Base-by-base conservation (phyloP, 2,329 filamentous ascomycete species). In the Bipolaris bicolor region DNA sequence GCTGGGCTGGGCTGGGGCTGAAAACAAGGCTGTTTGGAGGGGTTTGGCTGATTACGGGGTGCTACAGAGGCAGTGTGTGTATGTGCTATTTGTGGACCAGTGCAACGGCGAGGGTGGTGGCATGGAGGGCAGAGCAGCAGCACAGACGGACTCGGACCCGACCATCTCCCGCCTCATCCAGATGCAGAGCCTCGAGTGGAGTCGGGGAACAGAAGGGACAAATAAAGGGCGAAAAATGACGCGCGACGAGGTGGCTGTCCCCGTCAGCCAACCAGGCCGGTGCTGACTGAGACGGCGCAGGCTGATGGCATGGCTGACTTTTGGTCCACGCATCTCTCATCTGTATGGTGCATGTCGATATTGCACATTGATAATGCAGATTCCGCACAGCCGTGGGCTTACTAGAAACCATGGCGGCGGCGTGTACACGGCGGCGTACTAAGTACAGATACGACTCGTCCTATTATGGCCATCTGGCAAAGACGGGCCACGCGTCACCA, bases 221-320 rank as follows among this genome's bases (percentile, higher is more conserved):
- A 49, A 41, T 36, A 44, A 56, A 41, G 49, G 41, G 48, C 48
- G 43, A 49, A 52, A 46, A 46, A 46, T 47, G 41, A 47, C 49
- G 53, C 48, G 51, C 41, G 15, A 15, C 41, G 36, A 44, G 33
- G 34, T 53, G 51, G 43, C 24, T 31, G 48, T 15, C 20, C n/a
- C 20, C 20, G 46, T 29, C 18, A 39, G 46, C 18, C 16, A 36
- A 20, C 41, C 26, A 31, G n/a, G n/a, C 5, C 15, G 50, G 46
- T 55, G 58, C 58, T 55, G 55, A 58, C 55, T 36, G 48, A 36
- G 45, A 36, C 48, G 39, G n/a, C 16, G 29, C 10, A 31, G 11
- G 29, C 29, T 20, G 34, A 29, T 26, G 34, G 34, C 24, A 33
- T 20, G 43, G 24, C 24, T 16, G 36, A 16, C 7, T n/a, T n/a